Percentiles rank a stretch among this genome's conserved stretches.
Evolutionary conservation across 805 yeast species (phyloP).

Genomic region (Candida ipomoeae): DNA sequence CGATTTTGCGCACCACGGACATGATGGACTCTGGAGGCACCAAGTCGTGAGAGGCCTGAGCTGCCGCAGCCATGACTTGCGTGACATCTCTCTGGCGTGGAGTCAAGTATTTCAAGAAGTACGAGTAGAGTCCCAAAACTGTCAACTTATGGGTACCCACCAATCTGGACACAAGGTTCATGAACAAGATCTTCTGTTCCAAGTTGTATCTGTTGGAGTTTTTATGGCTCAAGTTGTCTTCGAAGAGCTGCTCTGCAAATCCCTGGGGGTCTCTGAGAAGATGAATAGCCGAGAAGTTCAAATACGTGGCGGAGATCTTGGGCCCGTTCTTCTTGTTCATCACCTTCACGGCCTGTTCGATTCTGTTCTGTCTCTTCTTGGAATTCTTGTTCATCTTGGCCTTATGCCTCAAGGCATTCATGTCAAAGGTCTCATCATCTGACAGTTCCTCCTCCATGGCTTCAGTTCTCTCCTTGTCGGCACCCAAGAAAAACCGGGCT

Average conservation of each 20-base stretch:
- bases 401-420: constrained; percentile 71
- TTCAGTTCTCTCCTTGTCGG: constrained; percentile 90
- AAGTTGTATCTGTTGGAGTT: constrained; percentile 67
- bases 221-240: constrained; percentile 66
- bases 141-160: constrained; percentile 94
- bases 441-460: constrained; percentile 66
- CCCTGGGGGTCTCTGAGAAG: constrained; percentile 95
- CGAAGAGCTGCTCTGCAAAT: constrained; percentile 82
- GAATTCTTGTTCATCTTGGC: constrained; percentile 80
- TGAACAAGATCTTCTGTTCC: constrained; percentile 83
- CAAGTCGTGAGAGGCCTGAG: constrained; percentile 93
- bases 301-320: constrained; percentile 57
- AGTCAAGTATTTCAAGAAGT: constrained; percentile 80
- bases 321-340: constrained; percentile 54
- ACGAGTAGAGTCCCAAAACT: constrained; percentile 85
- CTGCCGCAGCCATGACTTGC: constrained; percentile 93
- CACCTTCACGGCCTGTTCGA: constrained; percentile 68
- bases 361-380: constrained; percentile 72
- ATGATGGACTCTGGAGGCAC: constrained; percentile 92
- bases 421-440: constrained; percentile 70
- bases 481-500: constrained; percentile 86
- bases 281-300: constrained; percentile 94
- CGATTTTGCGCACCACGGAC: constrained; percentile 82
- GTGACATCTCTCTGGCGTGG: constrained; percentile 95
- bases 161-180: constrained; percentile 83